Conservation (phyloP, 2,329 filamentous ascomycete genomes). For the Claviceps spartinae region DNA sequence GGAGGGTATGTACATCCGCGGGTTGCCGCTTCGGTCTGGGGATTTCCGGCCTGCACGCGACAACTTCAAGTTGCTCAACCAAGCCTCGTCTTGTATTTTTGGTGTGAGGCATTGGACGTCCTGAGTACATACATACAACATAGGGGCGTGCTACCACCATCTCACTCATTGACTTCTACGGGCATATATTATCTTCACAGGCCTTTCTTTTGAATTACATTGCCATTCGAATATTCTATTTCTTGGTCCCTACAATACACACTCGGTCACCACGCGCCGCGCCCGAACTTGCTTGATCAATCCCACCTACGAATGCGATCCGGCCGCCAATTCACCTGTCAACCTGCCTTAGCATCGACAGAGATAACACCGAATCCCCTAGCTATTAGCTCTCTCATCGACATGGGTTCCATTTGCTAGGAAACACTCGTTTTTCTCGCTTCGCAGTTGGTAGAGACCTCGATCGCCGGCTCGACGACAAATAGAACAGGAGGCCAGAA, state of each 20-base stretch:
- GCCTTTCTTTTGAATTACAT: neutral
- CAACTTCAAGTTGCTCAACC: too few species aligned
- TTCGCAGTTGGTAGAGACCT: neutral
- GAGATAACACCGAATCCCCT: neutral
- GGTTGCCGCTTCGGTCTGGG: too few species aligned
- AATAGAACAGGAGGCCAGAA: neutral
- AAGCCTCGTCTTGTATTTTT: too few species aligned
- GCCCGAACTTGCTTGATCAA: neutral
- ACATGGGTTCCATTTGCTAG: slow-evolving; percentile 16
- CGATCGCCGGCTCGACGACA: neutral
- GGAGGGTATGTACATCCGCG: neutral
- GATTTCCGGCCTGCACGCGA: too few species aligned
- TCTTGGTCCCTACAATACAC: neutral
- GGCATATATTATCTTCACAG: neutral
- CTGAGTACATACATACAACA: too few species aligned
- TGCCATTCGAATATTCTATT: neutral
- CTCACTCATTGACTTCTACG: neutral
- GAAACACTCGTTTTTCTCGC: neutral
- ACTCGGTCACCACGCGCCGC: neutral
- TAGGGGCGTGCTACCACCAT: neutral
- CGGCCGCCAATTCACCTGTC: neutral
- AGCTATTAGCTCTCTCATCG: slow-evolving; percentile 4
- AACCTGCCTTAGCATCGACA: neutral
- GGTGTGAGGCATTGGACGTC: too few species aligned
- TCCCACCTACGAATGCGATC: neutral